Conservation (phyloP, 257 asterid genomes). For the Henckelia pumila region DNA sequence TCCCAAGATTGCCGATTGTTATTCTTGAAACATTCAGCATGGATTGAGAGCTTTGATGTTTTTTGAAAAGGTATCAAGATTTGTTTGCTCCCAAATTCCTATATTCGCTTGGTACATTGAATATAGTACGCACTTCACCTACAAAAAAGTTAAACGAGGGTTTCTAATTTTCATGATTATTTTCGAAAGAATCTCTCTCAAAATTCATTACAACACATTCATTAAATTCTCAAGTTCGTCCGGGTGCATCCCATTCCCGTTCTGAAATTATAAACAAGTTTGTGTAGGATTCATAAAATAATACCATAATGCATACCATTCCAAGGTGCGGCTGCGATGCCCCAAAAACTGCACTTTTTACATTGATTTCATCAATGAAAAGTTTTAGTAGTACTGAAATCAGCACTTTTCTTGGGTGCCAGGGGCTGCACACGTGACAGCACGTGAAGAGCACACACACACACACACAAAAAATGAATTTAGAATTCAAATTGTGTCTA, state of each 20-base stretch:
- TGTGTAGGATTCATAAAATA: neutral
- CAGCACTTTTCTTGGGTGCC: conserved; percentile 23
- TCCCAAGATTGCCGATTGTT: conserved; percentile 27
- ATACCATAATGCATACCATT: conserved; percentile 1
- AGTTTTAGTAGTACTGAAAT: conserved; percentile 2
- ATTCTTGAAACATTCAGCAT: conserved; percentile 18
- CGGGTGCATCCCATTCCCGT: neutral
- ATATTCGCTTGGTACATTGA: conserved; percentile 25
- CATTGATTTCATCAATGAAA: neutral
- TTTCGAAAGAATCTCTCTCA: too few species aligned
- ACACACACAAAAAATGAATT: neutral
- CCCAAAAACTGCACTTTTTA: neutral
- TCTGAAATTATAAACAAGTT: neutral
- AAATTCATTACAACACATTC: neutral
- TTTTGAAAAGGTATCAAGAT: conserved; percentile 29
- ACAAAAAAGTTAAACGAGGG: too few species aligned
- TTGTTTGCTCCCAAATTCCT: conserved; percentile 35
- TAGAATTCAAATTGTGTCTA: neutral
- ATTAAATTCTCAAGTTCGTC: neutral
- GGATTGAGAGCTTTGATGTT: conserved; percentile 17
- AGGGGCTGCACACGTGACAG: conserved; percentile 37
- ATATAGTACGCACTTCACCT: conserved; percentile 27
- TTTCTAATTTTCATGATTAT: too few species aligned
- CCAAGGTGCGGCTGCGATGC: neutral
- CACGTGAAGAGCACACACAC: conserved; percentile 32